Conservation (phyloP, 78 protist species). For the slime mould (Dictyostelium discoideum) region dicty_2.7 NC_007090.3:3911501-3912000, state of each 20-base stretch:
- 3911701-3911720: background rate
- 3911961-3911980: conserved; percentile 1
- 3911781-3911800: background rate
- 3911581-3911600: background rate
- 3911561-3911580: background rate
- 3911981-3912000: background rate
- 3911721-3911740: background rate
- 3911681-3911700: background rate
- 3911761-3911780: background rate
- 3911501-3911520: conserved; percentile 18
- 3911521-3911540: background rate
- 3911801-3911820: background rate
- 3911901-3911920: conserved; percentile 2
- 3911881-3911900: background rate
- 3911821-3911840: background rate
- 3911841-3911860: conserved; percentile 5
- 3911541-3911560: background rate
- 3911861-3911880: conserved; percentile 9
- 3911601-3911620: background rate
- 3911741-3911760: background rate
- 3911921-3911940: background rate
- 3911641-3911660: background rate
- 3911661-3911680: background rate
- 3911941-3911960: background rate
- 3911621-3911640: background rate